phyloP scores from a whole-genome alignment of 371 early-diverging fungal genomes.

The Apophysomyces elegans region DNA sequence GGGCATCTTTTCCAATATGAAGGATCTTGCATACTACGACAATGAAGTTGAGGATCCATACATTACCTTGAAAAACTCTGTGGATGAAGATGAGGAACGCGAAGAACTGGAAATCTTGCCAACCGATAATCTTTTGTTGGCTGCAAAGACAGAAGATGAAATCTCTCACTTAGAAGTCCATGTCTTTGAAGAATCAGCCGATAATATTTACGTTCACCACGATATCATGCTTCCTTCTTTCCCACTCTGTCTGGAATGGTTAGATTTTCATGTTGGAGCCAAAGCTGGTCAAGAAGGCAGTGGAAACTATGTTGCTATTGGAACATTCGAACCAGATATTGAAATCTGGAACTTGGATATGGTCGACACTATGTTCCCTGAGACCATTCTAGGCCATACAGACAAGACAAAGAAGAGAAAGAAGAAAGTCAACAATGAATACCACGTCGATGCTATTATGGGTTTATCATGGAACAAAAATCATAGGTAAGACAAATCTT shows the following conservation, averaged over 20 bases:
- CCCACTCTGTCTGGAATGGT: constrained; percentile 94
- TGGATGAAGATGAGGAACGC: constrained; percentile 78
- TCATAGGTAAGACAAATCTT: constrained; percentile 55
- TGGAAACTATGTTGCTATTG: constrained; percentile 91
- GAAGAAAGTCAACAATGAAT: constrained; percentile 69
- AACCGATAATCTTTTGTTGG: constrained; percentile 87
- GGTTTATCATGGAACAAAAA: constrained; percentile 89
- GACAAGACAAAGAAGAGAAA: constrained; percentile 63
- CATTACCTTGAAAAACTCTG: constrained; percentile 65
- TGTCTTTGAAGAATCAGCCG: constrained; percentile 80
- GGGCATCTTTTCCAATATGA: constrained; percentile 70
- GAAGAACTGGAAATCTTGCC: constrained; percentile 79
- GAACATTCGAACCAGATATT: constrained; percentile 95
- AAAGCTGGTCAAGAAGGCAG: constrained; percentile 56
- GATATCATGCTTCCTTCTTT: constrained; percentile 98
- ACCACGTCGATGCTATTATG: constrained; percentile 95
- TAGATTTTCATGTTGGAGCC: constrained; percentile 79
- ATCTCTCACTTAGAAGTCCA: constrained; percentile 93
- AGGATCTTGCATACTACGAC: constrained; percentile 79
- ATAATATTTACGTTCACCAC: constrained; percentile 95
- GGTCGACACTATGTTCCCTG: constrained; percentile 89
- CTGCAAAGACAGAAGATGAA: constrained; percentile 95
- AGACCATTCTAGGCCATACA: constrained; percentile 83
- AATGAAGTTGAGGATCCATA: constrained; percentile 86
- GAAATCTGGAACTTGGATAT: constrained; percentile 97